Conservation (phyloP, 176 grass and related monocot species). For the Ensete ventricosum region DNA sequence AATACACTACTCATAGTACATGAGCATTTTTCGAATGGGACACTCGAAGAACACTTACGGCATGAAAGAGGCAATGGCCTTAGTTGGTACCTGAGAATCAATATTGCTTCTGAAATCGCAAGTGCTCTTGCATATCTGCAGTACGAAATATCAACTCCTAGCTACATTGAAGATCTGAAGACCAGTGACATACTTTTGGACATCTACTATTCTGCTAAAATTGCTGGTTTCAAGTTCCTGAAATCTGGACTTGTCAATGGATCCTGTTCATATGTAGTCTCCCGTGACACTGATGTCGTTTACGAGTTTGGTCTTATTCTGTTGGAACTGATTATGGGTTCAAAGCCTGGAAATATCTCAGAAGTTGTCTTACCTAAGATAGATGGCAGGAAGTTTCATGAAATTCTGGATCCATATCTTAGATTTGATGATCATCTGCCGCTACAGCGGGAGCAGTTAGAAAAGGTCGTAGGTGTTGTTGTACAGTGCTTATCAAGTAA, state of each 20-base stretch:
- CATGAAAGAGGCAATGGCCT: slow-evolving; percentile 38
- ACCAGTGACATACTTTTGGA: slow-evolving; percentile 68
- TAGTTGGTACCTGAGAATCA: slow-evolving; percentile 69
- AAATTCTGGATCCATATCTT: slow-evolving; percentile 69
- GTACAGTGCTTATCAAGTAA: slow-evolving; percentile 59
- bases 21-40: slow-evolving; percentile 61
- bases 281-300: slow-evolving; percentile 42
- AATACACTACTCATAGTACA: slow-evolving; percentile 65
- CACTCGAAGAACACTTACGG: slow-evolving; percentile 63
- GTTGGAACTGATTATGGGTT: slow-evolving; percentile 59
- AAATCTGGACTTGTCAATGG: slow-evolving; percentile 21
- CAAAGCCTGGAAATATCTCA: slow-evolving; percentile 37
- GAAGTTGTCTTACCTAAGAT: slow-evolving; percentile 60
- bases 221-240: slow-evolving; percentile 28
- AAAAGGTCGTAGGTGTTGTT: slow-evolving; percentile 56
- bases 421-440: slow-evolving; percentile 57
- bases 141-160: slow-evolving; percentile 37
- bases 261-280: slow-evolving; percentile 24
- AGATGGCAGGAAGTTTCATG: slow-evolving; percentile 49
- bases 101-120: slow-evolving; percentile 70
- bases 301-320: slow-evolving; percentile 67
- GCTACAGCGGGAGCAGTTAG: slow-evolving; percentile 47
- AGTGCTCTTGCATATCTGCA: slow-evolving; percentile 70
- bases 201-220: slow-evolving; percentile 49
- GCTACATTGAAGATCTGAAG: slow-evolving; percentile 58